These are phyloP conservation scores for Geranium rotundifolium DNA, from an alignment of 345 rosid species.

Conservation along the genomic window DNA sequence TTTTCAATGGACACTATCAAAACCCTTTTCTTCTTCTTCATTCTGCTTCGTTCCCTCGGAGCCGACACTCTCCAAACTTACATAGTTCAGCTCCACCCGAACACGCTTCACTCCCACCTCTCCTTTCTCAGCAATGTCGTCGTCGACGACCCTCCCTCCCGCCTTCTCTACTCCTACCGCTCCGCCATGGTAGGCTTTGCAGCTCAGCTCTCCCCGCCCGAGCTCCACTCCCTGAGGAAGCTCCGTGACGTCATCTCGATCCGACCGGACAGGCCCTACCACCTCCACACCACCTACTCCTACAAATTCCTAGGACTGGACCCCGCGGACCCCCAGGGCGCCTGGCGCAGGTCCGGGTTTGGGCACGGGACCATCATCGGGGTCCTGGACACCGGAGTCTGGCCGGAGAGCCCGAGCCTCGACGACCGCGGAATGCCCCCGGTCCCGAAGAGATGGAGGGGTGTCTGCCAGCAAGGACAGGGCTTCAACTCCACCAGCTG, in stretches of 20 bases:
- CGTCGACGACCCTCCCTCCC: slow-evolving; percentile 44
- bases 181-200: slow-evolving; percentile 89
- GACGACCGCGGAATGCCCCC: slow-evolving; percentile 63
- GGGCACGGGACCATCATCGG: slow-evolving; percentile 65
- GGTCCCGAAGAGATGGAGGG: slow-evolving; percentile 60
- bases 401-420: slow-evolving; percentile 94
- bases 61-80: slow-evolving; percentile 41
- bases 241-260: slow-evolving; percentile 57
- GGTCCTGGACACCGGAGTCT: slow-evolving; percentile 74
- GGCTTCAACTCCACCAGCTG: slow-evolving; percentile 44
- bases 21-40: too few species aligned
- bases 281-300: slow-evolving; percentile 77
- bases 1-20: too few species aligned
- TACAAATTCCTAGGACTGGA: slow-evolving; percentile 71
- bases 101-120: slow-evolving; percentile 48
- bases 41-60: too few species aligned
- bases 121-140: slow-evolving; percentile 46
- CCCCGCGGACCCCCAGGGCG: slow-evolving; percentile 22
- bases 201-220: slow-evolving; percentile 55
- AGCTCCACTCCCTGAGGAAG: slow-evolving; percentile 29
- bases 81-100: slow-evolving; percentile 62
- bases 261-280: slow-evolving; percentile 55
- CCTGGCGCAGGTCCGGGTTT: slow-evolving; percentile 51
- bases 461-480: slow-evolving; percentile 71
- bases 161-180: slow-evolving; percentile 72